phyloP scores from a whole-genome alignment of 345 rosid species.

The Eutrema heterophyllum region DNA sequence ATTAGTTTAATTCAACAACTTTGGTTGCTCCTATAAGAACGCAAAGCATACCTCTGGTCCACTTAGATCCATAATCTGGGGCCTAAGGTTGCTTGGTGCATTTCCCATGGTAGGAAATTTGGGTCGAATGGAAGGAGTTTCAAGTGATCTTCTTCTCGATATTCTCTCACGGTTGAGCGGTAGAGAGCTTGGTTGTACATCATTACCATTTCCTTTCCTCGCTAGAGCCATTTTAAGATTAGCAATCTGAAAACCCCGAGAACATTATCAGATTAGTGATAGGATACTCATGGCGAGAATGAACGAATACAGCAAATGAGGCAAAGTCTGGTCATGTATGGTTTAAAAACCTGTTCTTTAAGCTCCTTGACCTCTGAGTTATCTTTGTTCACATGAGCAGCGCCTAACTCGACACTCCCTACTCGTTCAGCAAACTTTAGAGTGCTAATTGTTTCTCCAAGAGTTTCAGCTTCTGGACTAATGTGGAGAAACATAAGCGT shows the following conservation, averaged over 20 bases:
- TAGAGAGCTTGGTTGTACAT: slow-evolving; percentile 29
- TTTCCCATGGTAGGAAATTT: slow-evolving; percentile 40
- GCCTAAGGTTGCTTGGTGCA: slow-evolving; percentile 33
- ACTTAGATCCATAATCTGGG: slow-evolving; percentile 49
- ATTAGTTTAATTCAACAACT: neutral
- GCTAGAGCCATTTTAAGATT: slow-evolving; percentile 67
- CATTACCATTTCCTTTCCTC: slow-evolving; percentile 51
- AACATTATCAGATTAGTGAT: neutral
- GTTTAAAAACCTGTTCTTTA: slow-evolving; percentile 62
- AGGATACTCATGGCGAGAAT: neutral
- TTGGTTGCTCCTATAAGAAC: neutral
- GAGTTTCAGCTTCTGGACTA: slow-evolving; percentile 80
- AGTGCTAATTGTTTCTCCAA: slow-evolving; percentile 83
- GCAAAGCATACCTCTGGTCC: slow-evolving; percentile 52
- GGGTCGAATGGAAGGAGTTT: slow-evolving; percentile 41
- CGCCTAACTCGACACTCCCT: slow-evolving; percentile 90
- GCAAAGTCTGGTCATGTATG: neutral
- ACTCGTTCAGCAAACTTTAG: slow-evolving; percentile 98
- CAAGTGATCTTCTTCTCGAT: slow-evolving; percentile 42
- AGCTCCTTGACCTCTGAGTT: slow-evolving; percentile 77
- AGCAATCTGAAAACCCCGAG: slow-evolving; percentile 47
- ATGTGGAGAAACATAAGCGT: slow-evolving; percentile 96
- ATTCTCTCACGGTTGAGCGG: slow-evolving; percentile 46
- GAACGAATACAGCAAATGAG: neutral
- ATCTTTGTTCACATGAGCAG: slow-evolving; percentile 85